Evolutionary conservation across 176 grass and related monocot genomes (phyloP).

Genomic region (Triticum turgidum): DNA sequence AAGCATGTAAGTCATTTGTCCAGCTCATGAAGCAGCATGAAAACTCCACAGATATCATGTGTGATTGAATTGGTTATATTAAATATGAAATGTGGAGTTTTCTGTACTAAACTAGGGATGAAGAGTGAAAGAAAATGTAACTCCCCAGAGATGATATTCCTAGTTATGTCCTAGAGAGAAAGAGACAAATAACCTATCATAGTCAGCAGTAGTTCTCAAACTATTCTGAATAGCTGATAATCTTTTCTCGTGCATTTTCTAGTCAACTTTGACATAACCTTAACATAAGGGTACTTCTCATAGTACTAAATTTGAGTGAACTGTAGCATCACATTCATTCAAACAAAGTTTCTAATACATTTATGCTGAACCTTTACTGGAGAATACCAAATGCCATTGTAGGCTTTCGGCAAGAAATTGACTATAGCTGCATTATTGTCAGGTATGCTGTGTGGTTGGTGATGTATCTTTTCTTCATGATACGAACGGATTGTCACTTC

Average conservation of each 20-base stretch:
- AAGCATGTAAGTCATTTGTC: conserved; percentile 58
- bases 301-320: not conserved
- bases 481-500: conserved; percentile 87
- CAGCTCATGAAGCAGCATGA: conserved; percentile 2
- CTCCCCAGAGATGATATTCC: not conserved
- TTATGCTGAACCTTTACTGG: not conserved
- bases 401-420: not conserved
- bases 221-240: conserved; percentile 19
- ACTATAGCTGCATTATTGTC: conserved; percentile 31
- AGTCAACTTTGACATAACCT: not conserved
- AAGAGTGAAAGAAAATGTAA: conserved; percentile 10
- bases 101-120: not conserved
- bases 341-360: not conserved
- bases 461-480: conserved; percentile 98
- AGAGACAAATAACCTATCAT: not conserved
- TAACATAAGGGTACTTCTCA: not conserved
- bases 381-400: not conserved
- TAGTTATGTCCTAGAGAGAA: not conserved
- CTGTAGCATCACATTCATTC: not conserved
- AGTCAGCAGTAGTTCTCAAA: not conserved
- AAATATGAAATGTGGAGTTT: not conserved
- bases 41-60: not conserved
- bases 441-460: conserved; percentile 91
- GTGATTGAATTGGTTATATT: not conserved
- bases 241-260: conserved; percentile 26